Percentiles rank a stretch among this genome's conserved stretches.
Evolutionary conservation across 106 monocot species (phyloP).

Genomic region (Alisma plantagoaquatica): DNA sequence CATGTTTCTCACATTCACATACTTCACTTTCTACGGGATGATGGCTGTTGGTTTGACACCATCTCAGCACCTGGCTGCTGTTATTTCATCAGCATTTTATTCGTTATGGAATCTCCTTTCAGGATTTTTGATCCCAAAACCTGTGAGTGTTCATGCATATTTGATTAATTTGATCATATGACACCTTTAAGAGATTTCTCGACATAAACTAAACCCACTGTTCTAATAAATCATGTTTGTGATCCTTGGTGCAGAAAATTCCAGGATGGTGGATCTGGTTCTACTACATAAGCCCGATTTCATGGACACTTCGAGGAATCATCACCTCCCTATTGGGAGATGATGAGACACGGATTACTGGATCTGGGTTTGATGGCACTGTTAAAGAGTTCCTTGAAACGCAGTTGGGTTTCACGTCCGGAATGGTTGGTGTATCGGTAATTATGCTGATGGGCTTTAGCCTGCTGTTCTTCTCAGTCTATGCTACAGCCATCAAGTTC

Average conservation of each 20-base stretch:
- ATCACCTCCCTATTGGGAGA: slow-evolving; percentile 44
- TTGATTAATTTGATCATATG: too few species aligned
- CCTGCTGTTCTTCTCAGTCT: slow-evolving; percentile 27
- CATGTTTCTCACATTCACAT: slow-evolving; percentile 47
- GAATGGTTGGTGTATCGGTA: slow-evolving; percentile 13
- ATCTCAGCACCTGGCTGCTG: slow-evolving; percentile 39
- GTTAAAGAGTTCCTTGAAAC: slow-evolving; percentile 27
- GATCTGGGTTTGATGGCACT: slow-evolving; percentile 26
- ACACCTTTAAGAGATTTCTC: too few species aligned
- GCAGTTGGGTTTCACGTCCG: slow-evolving; percentile 21
- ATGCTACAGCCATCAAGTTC: slow-evolving; percentile 24
- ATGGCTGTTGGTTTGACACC: slow-evolving; percentile 54
- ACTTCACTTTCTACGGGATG: slow-evolving; percentile 70
- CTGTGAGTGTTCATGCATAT: slow-evolving; percentile 24
- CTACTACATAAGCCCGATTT: slow-evolving; percentile 32
- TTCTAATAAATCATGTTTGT: too few species aligned
- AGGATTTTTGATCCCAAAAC: slow-evolving; percentile 44
- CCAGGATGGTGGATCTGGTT: slow-evolving; percentile 50
- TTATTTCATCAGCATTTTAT: slow-evolving; percentile 45
- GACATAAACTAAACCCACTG: too few species aligned
- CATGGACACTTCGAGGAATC: slow-evolving; percentile 42
- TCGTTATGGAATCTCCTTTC: slow-evolving; percentile 64
- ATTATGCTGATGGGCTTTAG: slow-evolving; percentile 20
- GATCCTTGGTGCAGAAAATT: slow-evolving; percentile 15
- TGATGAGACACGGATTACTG: slow-evolving; percentile 27